phyloP scores from a whole-genome alignment of 2,329 filamentous ascomycete species.

The Trichophyton mentagrophytes region DNA sequence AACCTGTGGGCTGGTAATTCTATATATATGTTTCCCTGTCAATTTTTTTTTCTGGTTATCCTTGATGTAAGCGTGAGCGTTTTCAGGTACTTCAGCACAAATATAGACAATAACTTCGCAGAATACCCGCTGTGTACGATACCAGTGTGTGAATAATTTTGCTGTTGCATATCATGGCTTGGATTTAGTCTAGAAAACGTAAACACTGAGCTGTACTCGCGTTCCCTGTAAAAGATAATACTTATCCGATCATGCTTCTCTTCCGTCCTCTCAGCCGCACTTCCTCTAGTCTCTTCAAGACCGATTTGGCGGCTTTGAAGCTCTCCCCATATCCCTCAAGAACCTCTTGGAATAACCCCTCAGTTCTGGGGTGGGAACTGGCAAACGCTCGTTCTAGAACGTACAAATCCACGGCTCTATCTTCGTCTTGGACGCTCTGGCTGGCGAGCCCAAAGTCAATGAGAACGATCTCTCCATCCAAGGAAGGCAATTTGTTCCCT shows the following conservation, averaged over 20 bases:
- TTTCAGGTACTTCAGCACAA: neutral
- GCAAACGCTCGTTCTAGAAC: slow-evolving; percentile 89
- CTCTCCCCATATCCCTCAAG: slow-evolving; percentile 59
- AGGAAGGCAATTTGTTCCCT: slow-evolving; percentile 14
- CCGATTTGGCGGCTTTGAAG: slow-evolving; percentile 61
- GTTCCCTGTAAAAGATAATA: neutral
- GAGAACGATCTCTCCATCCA: slow-evolving; percentile 65
- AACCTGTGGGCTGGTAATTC: neutral
- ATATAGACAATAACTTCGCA: neutral
- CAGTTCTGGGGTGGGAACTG: slow-evolving; percentile 81
- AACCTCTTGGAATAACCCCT: slow-evolving; percentile 60
- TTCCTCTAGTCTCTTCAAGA: slow-evolving; percentile 74
- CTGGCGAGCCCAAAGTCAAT: slow-evolving; percentile 91
- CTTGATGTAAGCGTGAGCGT: slow-evolving; percentile 1
- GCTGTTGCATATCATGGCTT: neutral
- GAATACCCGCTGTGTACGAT: neutral
- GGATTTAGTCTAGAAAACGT: neutral
- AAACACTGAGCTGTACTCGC: neutral
- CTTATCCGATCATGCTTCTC: slow-evolving; percentile 85
- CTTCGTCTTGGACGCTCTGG: slow-evolving; percentile 72
- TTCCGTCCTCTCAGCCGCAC: slow-evolving; percentile 90
- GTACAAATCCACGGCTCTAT: slow-evolving; percentile 89
- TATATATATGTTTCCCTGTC: neutral
- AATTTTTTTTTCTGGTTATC: neutral
- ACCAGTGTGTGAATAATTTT: neutral